These are phyloP conservation scores for Caryocar brasiliense DNA, from an alignment of 441 rosid genomes.

Conservation along the genomic window DNA sequence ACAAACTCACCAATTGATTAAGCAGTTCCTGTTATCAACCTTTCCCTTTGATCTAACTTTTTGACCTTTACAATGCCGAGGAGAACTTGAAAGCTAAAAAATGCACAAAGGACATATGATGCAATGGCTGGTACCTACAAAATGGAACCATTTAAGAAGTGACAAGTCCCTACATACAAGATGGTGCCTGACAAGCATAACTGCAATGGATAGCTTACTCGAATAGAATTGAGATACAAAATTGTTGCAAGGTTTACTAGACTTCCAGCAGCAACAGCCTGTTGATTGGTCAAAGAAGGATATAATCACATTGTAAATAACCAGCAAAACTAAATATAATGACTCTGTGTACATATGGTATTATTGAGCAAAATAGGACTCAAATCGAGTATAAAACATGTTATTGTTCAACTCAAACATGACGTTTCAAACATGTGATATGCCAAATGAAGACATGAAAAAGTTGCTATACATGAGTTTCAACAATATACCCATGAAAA, in stretches of 20 bases:
- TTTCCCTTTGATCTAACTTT: slow-evolving; percentile 74
- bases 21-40: slow-evolving; percentile 87
- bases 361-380: too few species aligned
- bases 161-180: slow-evolving; percentile 5
- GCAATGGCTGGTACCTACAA: slow-evolving; percentile 66
- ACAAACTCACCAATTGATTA: slow-evolving; percentile 31
- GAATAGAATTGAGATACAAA: slow-evolving; percentile 72
- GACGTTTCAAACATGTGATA: too few species aligned
- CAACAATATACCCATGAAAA: too few species aligned
- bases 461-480: too few species aligned
- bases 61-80: slow-evolving; percentile 75
- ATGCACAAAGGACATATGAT: slow-evolving; percentile 60
- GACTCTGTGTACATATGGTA: not conserved
- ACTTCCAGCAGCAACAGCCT: slow-evolving; percentile 95
- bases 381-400: too few species aligned
- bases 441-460: too few species aligned
- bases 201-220: slow-evolving; percentile 39
- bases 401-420: too few species aligned
- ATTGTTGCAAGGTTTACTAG: slow-evolving; percentile 85
- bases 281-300: slow-evolving; percentile 20
- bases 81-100: slow-evolving; percentile 75
- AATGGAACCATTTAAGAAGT: slow-evolving; percentile 6
- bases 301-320: not conserved
- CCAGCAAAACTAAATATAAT: not conserved
- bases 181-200: not conserved